phyloP scores from a whole-genome alignment of 208 protist species.

The Acanthamoeba royreba region DNA sequence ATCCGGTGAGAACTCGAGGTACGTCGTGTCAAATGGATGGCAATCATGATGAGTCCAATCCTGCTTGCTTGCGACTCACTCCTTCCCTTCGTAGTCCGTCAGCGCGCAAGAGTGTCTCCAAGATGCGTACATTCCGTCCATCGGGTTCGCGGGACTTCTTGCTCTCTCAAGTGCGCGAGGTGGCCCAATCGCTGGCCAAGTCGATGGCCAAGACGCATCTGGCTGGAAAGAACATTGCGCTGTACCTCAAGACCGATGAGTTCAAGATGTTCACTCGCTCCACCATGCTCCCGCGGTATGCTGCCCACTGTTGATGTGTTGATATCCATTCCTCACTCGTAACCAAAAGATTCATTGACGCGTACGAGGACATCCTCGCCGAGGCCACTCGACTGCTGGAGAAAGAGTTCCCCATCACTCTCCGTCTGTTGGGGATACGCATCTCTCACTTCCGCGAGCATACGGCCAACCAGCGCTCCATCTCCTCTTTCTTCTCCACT shows the following conservation, averaged over 20 bases:
- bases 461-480: background rate
- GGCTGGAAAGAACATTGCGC: background rate
- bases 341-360: background rate
- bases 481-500: background rate
- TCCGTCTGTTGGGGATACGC: constrained; percentile 7
- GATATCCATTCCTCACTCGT: too few species aligned
- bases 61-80: background rate
- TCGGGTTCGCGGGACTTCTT: background rate
- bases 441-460: background rate
- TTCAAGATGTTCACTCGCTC: background rate
- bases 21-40: background rate
- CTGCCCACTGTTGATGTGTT: background rate
- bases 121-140: background rate
- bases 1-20: background rate
- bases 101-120: constrained; percentile 9
- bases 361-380: background rate
- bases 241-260: constrained; percentile 31
- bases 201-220: background rate
- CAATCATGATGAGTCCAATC: background rate
- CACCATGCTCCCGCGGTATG: background rate
- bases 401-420: background rate
- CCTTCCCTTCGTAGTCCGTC: background rate
- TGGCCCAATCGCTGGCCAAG: background rate
- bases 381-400: background rate
- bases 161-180: background rate